Conservation (phyloP, 2,329 filamentous ascomycete genomes). For the Cytospora leucostoma region DNA sequence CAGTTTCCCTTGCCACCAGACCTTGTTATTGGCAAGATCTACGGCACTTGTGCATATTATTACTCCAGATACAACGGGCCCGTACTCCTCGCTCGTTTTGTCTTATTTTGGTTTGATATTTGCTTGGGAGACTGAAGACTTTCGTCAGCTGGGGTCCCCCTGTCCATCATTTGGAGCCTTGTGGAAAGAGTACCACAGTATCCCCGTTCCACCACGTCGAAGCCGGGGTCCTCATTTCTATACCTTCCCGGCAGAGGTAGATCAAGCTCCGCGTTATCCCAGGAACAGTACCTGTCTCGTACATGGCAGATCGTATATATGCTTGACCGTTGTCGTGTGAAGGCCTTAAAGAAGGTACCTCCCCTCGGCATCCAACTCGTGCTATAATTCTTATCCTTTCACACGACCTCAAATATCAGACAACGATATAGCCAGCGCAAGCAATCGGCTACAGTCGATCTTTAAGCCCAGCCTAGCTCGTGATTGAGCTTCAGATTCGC, state of each 20-base stretch:
- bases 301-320: conserved; percentile 50
- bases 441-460: background rate
- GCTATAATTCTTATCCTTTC: conserved; percentile 34
- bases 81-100: conserved; percentile 16
- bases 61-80: conserved; percentile 4
- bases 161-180: conserved; percentile 36
- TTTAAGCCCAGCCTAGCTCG: background rate
- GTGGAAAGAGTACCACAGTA: conserved; percentile 24
- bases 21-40: background rate
- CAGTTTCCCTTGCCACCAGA: conserved; percentile 37
- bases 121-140: background rate
- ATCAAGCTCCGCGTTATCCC: conserved; percentile 44
- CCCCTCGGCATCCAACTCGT: conserved; percentile 40
- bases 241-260: conserved; percentile 53
- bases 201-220: conserved; percentile 46
- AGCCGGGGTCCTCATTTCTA: conserved; percentile 50
- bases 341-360: conserved; percentile 45
- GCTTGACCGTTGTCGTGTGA: conserved; percentile 49
- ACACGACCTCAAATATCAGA: conserved; percentile 47
- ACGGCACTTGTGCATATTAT: conserved; percentile 4
- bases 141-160: conserved; percentile 32
- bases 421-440: conserved; percentile 42
- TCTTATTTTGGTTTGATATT: background rate
- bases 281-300: conserved; percentile 52
- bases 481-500: background rate